Evolutionary conservation across 805 yeast species (phyloP), one percentile per base, ranked within the genome.

Genomic region (Teunomyces gatunensis): DNA sequence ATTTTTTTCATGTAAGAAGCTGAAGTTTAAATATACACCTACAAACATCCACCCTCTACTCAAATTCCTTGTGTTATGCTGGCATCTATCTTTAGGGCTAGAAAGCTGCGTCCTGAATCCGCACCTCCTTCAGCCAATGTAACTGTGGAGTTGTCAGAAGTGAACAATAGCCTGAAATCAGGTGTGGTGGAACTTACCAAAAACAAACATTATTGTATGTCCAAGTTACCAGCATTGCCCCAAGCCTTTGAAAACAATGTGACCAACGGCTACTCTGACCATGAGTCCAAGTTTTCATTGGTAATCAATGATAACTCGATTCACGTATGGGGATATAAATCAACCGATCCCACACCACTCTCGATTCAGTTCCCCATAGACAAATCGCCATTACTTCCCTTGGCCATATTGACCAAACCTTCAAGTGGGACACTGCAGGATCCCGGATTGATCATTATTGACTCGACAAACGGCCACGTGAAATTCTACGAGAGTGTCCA

Each of bases 401-500:
- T 83, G 47, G 87, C 86, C 1, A 72, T 78, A 4, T 63, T 87
- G 32, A 80, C 87, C 1, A 59, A 74, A 9, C 84, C 92, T 3
- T 64, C 80, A 5, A 77, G 79, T 3, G 81, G 83, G 2, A 63
- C 71, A 12, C 52, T 61, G 27, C 56, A 57, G 33, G 79, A 75
- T 53, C 92, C 95, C 0, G 96, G 96, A 7, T 65, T 89, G 34
- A 82, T 86, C 5, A 77, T 85, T 5, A 73, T 88, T 17, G 80
- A 84, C 57, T 71, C 84, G 0, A 61, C 71, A 15, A 56, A 80
- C 0, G 96, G 96, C 0, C 59, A 64, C 15, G 64, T 87, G 42
- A 75, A 77, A 21, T 90, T 84, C 63, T 86, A 85, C 69, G 96
- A 88, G 58, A 80, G 88, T 46, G 81, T 89, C 10, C 84, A 80